phyloP scores from a whole-genome alignment of 768 basidiomycete genomes.

The Cubamyces sp. region DNA sequence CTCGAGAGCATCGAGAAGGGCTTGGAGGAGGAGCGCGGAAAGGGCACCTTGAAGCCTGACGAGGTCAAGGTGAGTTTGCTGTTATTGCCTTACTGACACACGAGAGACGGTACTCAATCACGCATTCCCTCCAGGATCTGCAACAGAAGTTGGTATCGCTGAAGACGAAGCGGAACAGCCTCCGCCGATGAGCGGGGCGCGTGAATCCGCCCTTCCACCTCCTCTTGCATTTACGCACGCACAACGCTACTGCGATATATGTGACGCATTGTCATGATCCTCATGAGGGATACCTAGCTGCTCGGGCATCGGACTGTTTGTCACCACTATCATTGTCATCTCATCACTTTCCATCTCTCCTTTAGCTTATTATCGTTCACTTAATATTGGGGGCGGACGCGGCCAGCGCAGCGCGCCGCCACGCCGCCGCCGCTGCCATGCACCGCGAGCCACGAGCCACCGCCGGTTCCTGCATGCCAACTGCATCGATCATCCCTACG shows the following conservation, averaged over 20 bases:
- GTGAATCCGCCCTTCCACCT: neutral
- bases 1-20: conserved; percentile 81
- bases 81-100: neutral
- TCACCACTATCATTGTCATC: conserved; percentile 1
- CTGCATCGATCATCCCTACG: conserved; percentile 21
- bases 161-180: conserved; percentile 51
- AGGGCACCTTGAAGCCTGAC: conserved; percentile 65
- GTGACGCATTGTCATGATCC: conserved; percentile 3
- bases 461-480: neutral
- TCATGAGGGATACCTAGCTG: conserved; percentile 13
- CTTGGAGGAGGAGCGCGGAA: conserved; percentile 67
- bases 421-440: neutral
- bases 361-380: conserved; percentile 8
- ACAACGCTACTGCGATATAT: conserved; percentile 12
- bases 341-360: neutral
- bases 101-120: conserved; percentile 7
- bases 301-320: conserved; percentile 6
- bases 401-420: conserved; percentile 22
- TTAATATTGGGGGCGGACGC: conserved; percentile 6
- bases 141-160: conserved; percentile 57
- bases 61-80: conserved; percentile 66
- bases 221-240: neutral
- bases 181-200: conserved; percentile 25
- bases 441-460: too few relatives aligned
- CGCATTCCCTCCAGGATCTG: conserved; percentile 33